Conservation (phyloP, 2,329 filamentous ascomycete genomes). For the Fusarium pilosicola region DNA sequence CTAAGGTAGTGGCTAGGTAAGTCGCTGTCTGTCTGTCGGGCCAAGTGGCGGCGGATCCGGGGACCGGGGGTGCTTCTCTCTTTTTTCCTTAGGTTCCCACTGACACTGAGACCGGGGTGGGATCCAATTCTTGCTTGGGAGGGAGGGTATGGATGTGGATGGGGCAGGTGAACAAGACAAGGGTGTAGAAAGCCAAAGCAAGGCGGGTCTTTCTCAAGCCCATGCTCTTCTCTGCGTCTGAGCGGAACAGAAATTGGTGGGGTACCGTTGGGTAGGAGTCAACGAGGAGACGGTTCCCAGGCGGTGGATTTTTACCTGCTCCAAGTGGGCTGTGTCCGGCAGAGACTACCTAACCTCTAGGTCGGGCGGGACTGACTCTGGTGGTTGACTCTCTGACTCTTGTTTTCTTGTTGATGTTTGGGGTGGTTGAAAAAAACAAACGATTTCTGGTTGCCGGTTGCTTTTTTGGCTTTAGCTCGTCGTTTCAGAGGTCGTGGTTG, state of each 20-base stretch:
- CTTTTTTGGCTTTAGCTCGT: constrained; percentile 23
- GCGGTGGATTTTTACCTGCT: constrained; percentile 18
- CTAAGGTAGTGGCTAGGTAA: neutral
- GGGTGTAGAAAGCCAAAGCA: constrained; percentile 28
- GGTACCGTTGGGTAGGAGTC: constrained; percentile 34
- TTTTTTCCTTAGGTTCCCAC: neutral
- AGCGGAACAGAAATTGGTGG: constrained; percentile 23
- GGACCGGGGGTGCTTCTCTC: constrained; percentile 16
- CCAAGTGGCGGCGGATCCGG: constrained; percentile 41
- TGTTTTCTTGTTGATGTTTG: constrained; percentile 35
- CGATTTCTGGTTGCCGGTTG: constrained; percentile 14
- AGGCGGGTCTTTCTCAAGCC: constrained; percentile 19
- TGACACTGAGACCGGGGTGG: constrained; percentile 21
- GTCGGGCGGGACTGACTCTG: constrained; percentile 7
- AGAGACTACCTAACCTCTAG: constrained; percentile 6
- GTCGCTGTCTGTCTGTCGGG: constrained; percentile 19
- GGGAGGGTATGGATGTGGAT: constrained; percentile 5
- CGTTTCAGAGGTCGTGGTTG: constrained; percentile 24
- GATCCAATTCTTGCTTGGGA: neutral
- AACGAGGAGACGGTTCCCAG: constrained; percentile 22
- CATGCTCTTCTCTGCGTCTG: constrained; percentile 9
- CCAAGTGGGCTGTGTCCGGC: constrained; percentile 28
- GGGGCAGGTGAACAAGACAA: constrained; percentile 8
- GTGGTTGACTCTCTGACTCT: constrained; percentile 16
- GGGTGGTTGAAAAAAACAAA: constrained; percentile 27